Evolutionary conservation across 2,329 filamentous ascomycete species (phyloP).

Genomic region (Cladophialophora psammophila): DNA sequence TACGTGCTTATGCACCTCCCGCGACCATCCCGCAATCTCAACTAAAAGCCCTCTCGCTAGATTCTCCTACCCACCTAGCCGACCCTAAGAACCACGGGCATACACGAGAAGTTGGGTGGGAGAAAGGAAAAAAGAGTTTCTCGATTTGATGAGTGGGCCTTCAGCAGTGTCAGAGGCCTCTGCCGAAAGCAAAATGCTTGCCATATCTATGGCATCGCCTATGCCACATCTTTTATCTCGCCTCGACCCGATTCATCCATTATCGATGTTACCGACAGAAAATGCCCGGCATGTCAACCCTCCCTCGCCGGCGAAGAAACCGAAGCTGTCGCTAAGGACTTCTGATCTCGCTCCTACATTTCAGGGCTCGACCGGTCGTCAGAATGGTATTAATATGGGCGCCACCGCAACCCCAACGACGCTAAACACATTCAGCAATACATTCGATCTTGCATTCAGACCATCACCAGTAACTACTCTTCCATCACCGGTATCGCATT

Average conservation of each 20-base stretch:
- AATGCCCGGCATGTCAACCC: constrained; percentile 7
- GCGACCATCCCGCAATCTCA: background rate
- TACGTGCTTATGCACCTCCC: constrained; percentile 24
- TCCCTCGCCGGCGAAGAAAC: constrained; percentile 49
- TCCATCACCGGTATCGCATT: constrained; percentile 42
- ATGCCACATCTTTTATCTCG: constrained; percentile 27
- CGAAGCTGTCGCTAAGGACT: constrained; percentile 69
- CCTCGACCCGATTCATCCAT: constrained; percentile 19
- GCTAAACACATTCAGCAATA: constrained; percentile 68
- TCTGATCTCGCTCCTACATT: constrained; percentile 58
- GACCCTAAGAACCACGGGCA: constrained; percentile 11
- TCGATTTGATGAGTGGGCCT: constrained; percentile 21
- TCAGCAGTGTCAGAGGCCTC: constrained; percentile 8
- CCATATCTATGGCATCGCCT: constrained; percentile 28
- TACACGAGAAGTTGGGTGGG: constrained; percentile 9
- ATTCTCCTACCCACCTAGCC: constrained; percentile 12
- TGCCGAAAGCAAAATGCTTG: constrained; percentile 27
- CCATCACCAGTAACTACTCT: constrained; percentile 48
- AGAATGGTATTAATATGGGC: constrained; percentile 9
- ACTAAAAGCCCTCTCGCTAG: constrained; percentile 9
- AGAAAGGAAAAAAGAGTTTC: constrained; percentile 16
- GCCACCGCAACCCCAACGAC: constrained; percentile 63
- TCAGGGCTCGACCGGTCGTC: constrained; percentile 60
- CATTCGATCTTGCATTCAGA: constrained; percentile 58
- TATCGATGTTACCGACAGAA: constrained; percentile 20